Base-by-base conservation (phyloP, 1,284 basidiomycete genomes). In the Xerocomus amazonicus region DNA sequence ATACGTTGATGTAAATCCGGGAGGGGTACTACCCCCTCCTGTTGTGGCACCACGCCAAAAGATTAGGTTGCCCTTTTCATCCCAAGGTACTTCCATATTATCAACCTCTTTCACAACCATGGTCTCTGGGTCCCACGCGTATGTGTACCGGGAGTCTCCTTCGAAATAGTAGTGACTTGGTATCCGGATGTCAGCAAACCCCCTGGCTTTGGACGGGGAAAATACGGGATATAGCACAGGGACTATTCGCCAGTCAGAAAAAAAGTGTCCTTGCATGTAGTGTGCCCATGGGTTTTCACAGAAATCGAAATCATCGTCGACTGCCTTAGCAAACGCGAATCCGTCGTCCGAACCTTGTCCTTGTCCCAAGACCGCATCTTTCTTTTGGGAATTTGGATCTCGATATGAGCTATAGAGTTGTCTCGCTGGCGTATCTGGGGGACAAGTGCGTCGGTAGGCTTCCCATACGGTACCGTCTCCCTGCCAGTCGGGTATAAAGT, bases 101-200 rank as follows among this genome's bases (percentile, higher is more conserved):
- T 94, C 92, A 2, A 85, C 75, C 2, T 81, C 81, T 60, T 84
- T 85, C 51, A 86, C 72, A 51, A 82, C 73, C 58, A 83, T 70
- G 51, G 87, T 85, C 23, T 84, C 75, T 0, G 83, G 73, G 66
- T 97, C 92, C 85, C 89, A 94, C 1, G 87, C 94, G 58, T 97
- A 97, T 1, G 92, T 92, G 63, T 95, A 95, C 51, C 84, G 73
- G 51, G 79, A 74, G 10, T 87, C 91, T 47, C 85, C 85, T 12
- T 84, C 86, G 63, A 90, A 92, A 68, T 97, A 96, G 68, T 97
- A 96, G 68, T 97, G 92, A 57, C 89, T 92, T 0, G 94, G 94
- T 55, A 97, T 93, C 47, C 88, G 76, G 55, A 97, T 92, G 65
- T 97, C 94, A 52, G 81, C 74, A 66, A 87, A 97, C 0, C 94